Evolutionary conservation across 495 filamentous ascomycete species (phyloP).

Genomic region (Cenococcum geophilum): DNA sequence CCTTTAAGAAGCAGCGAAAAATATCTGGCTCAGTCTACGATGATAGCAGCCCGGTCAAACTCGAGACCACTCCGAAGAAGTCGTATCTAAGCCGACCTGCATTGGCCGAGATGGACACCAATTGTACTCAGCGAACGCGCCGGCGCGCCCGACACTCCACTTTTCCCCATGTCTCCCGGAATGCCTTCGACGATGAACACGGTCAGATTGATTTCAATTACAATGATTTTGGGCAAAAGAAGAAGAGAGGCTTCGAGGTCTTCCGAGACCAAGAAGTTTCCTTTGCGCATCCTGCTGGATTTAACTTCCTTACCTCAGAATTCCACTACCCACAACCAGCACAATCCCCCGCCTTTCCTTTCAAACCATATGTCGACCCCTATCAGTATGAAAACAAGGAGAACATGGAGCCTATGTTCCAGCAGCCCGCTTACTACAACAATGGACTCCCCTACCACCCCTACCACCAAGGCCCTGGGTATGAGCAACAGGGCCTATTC

Average conservation of each 20-base stretch:
- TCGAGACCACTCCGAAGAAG: slow-evolving; percentile 18
- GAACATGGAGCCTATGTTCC: slow-evolving; percentile 16
- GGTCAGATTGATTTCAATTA: slow-evolving; percentile 15
- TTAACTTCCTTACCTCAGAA: slow-evolving; percentile 31
- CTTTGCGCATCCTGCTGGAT: slow-evolving; percentile 29
- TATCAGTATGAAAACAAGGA: slow-evolving; percentile 26
- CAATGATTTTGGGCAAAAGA: slow-evolving; percentile 11
- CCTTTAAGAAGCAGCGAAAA: slow-evolving; percentile 48
- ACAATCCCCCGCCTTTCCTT: slow-evolving; percentile 17
- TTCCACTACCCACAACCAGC: slow-evolving; percentile 26
- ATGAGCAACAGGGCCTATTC: slow-evolving; percentile 12
- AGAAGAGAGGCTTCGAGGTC: slow-evolving; percentile 29
- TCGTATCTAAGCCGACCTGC: slow-evolving; percentile 20
- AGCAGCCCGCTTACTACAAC: slow-evolving; percentile 11
- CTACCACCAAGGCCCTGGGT: slow-evolving; percentile 20
- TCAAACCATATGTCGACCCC: slow-evolving; percentile 19
- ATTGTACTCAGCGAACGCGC: slow-evolving; percentile 17
- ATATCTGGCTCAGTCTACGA: slow-evolving; percentile 46
- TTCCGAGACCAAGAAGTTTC: slow-evolving; percentile 34
- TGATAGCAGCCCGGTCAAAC: slow-evolving; percentile 31
- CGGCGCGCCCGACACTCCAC: slow-evolving; percentile 8
- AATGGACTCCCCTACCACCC: slow-evolving; percentile 15
- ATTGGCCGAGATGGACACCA: slow-evolving; percentile 27
- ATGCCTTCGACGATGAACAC: slow-evolving; percentile 14
- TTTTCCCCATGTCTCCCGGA: slow-evolving; percentile 7